Evolutionary conservation across 1,284 basidiomycete species (phyloP).

Genomic region (Porogramme epimiltina): DNA sequence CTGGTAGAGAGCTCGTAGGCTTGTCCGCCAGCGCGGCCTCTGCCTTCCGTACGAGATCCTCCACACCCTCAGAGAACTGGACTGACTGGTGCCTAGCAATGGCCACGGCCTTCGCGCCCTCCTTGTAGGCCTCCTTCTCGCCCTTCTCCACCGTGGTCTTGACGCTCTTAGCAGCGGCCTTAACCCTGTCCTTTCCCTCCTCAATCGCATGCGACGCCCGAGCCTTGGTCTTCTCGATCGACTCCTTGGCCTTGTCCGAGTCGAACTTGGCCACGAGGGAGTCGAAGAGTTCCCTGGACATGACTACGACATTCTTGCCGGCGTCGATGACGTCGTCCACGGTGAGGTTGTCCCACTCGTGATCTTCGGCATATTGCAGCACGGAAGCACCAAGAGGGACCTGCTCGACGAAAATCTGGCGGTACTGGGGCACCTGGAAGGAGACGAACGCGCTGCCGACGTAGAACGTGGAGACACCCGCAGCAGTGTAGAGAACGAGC

Average conservation of each 20-base stretch:
- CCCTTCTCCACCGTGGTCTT: slow-evolving; percentile 52
- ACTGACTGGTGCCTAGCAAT: slow-evolving; percentile 50
- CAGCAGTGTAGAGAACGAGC: slow-evolving; percentile 61
- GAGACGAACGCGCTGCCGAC: slow-evolving; percentile 75
- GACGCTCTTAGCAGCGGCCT: slow-evolving; percentile 46
- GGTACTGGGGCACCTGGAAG: slow-evolving; percentile 73
- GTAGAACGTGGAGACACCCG: slow-evolving; percentile 77
- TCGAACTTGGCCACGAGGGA: slow-evolving; percentile 28
- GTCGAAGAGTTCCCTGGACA: slow-evolving; percentile 28
- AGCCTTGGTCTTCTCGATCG: slow-evolving; percentile 42
- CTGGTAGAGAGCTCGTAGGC: slow-evolving; percentile 31
- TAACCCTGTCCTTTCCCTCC: slow-evolving; percentile 50
- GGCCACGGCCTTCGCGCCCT: slow-evolving; percentile 42
- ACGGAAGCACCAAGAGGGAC: slow-evolving; percentile 79
- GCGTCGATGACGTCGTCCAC: slow-evolving; percentile 59
- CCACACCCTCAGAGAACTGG: slow-evolving; percentile 62
- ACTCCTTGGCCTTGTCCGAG: slow-evolving; percentile 40
- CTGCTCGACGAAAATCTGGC: slow-evolving; percentile 79
- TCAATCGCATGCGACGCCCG: slow-evolving; percentile 41
- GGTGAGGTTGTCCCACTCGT: slow-evolving; percentile 77
- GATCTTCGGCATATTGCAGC: slow-evolving; percentile 79
- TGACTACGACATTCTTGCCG: slow-evolving; percentile 48
- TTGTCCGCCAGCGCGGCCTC: slow-evolving; percentile 66
- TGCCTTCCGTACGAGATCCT: slow-evolving; percentile 66
- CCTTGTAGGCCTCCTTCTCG: slow-evolving; percentile 40